Evolutionary conservation across 2,329 filamentous ascomycete genomes (phyloP).

Genomic region (Cladophialophora carrionii): DNA sequence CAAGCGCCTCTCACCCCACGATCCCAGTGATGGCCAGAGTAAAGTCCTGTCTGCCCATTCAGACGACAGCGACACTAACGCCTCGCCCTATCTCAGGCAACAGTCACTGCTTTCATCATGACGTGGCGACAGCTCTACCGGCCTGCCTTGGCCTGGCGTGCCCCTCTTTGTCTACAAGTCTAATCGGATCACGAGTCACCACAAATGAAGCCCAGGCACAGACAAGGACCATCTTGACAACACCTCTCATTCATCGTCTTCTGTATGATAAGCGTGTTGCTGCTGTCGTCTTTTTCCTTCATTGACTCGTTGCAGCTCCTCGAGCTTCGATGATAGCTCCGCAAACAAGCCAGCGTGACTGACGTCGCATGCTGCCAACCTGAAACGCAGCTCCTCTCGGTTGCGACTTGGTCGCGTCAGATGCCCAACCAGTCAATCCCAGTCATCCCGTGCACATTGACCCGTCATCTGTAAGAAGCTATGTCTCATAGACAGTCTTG

Average conservation of each 20-base stretch:
- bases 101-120: conserved; percentile 14
- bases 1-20: not conserved
- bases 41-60: not conserved
- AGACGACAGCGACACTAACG: not conserved
- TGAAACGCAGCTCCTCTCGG: conserved; percentile 27
- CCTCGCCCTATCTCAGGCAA: conserved; percentile 9
- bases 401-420: conserved; percentile 20
- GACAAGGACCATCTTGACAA: not conserved
- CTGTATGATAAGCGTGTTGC: conserved; percentile 2
- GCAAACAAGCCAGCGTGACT: conserved; percentile 11
- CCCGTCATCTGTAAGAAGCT: not conserved
- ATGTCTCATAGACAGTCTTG: not conserved
- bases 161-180: conserved; percentile 17
- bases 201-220: conserved; percentile 1
- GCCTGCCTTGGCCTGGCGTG: conserved; percentile 6
- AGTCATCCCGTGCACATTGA: conserved; percentile 8
- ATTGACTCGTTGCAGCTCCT: not conserved
- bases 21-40: not conserved
- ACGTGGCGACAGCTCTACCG: conserved; percentile 18
- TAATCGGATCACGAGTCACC: conserved; percentile 11
- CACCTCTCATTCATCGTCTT: conserved; percentile 8
- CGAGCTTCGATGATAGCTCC: conserved; percentile 9
- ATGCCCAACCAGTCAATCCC: conserved; percentile 16
- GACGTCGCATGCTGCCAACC: conserved; percentile 11
- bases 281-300: not conserved